Evolutionary conservation across 2,329 filamentous ascomycete species (phyloP).

Genomic region (Claviceps arundinis): DNA sequence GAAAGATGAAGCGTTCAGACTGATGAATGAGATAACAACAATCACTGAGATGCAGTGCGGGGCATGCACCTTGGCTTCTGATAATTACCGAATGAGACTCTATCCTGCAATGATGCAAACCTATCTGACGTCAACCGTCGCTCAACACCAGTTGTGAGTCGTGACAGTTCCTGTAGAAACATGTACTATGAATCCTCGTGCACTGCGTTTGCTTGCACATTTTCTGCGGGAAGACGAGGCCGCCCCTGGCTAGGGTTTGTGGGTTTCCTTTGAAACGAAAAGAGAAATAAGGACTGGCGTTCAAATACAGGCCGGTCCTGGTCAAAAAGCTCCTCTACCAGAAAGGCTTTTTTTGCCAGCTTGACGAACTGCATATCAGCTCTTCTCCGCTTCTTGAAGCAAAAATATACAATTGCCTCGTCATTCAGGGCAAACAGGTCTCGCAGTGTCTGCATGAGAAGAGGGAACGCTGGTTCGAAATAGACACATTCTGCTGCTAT

Average conservation of each 20-base stretch:
- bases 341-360: constrained; percentile 53
- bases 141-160: background rate
- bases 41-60: too few species aligned
- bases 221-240: background rate
- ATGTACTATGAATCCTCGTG: background rate
- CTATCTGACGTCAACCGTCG: background rate
- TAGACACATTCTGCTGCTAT: constrained; percentile 97
- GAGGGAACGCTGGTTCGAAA: constrained; percentile 87
- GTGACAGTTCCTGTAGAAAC: background rate
- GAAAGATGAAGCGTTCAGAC: too few species aligned
- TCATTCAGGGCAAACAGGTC: constrained; percentile 64
- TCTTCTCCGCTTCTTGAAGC: constrained; percentile 83
- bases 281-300: constrained; percentile 47
- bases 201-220: background rate
- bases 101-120: too few species aligned
- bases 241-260: background rate
- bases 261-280: constrained; percentile 32
- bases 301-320: constrained; percentile 45
- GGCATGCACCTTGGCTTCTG: too few species aligned
- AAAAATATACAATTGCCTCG: constrained; percentile 57
- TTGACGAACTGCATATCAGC: constrained; percentile 68
- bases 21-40: too few species aligned
- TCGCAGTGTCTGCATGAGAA: constrained; percentile 66
- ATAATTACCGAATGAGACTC: too few species aligned
- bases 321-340: constrained; percentile 48